Conservation (phyloP, 1,139 yeast species). For the Geotrichum restrictum region DNA sequence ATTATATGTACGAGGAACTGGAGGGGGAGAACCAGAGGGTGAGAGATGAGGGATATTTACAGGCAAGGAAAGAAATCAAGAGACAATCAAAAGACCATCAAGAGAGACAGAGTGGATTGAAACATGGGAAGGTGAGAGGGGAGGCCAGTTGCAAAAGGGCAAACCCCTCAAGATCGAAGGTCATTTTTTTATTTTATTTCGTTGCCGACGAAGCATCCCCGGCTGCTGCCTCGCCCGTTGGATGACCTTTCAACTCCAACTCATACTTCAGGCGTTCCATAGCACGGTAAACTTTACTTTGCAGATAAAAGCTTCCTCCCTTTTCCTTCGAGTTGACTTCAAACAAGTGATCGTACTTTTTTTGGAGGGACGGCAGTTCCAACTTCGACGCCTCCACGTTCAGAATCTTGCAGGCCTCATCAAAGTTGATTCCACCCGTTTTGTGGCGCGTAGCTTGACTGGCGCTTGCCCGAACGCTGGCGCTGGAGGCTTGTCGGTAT, state of each 20-base stretch:
- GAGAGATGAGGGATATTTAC: background rate
- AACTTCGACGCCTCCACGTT: constrained; percentile 53
- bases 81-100: background rate
- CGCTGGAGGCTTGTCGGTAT: constrained; percentile 91
- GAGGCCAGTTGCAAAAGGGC: background rate
- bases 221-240: constrained; percentile 7
- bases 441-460: constrained; percentile 55
- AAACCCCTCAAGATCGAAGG: background rate
- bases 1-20: too few species aligned
- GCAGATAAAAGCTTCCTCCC: constrained; percentile 89
- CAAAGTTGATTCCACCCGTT: constrained; percentile 76
- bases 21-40: background rate
- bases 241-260: constrained; percentile 31
- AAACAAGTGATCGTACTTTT: constrained; percentile 76
- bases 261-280: constrained; percentile 60
- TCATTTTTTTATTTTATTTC: background rate
- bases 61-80: background rate
- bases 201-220: constrained; percentile 10
- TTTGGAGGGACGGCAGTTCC: constrained; percentile 57
- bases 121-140: background rate
- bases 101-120: background rate
- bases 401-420: constrained; percentile 87
- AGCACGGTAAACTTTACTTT: constrained; percentile 87
- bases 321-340: constrained; percentile 88
- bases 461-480: constrained; percentile 67